Evolutionary conservation across 179 eudicot genomes (phyloP).

Genomic region (Gypsophila paniculata): DNA sequence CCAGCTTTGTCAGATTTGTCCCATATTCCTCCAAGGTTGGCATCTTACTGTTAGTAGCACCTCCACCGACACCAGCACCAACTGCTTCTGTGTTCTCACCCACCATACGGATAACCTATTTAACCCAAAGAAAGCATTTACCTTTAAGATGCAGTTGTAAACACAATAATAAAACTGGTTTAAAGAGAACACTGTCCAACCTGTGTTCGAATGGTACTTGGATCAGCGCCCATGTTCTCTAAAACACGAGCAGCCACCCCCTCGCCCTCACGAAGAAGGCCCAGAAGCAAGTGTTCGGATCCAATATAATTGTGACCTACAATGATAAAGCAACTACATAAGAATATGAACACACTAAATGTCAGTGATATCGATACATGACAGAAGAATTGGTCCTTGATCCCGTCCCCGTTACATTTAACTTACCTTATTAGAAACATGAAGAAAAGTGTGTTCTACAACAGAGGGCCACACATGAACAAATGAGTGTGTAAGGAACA

Average conservation of each 20-base stretch:
- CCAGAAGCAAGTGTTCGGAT: slow-evolving; percentile 87
- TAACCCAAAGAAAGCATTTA: neutral
- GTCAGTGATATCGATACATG: neutral
- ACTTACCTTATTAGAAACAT: no score
- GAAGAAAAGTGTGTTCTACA: no score
- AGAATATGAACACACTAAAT: no score
- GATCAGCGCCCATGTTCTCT: slow-evolving; percentile 87
- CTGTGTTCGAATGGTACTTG: slow-evolving; percentile 79
- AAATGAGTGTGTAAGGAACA: neutral
- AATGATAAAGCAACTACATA: slow-evolving; percentile 5
- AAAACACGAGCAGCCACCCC: slow-evolving; percentile 96
- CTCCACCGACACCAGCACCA: slow-evolving; percentile 90
- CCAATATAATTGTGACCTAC: slow-evolving; percentile 92
- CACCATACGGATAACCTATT: slow-evolving; percentile 80
- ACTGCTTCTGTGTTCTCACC: slow-evolving; percentile 84
- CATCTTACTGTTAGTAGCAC: slow-evolving; percentile 68
- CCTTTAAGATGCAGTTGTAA: slow-evolving; percentile 1
- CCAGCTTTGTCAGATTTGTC: slow-evolving; percentile 88
- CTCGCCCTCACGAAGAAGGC: slow-evolving; percentile 92
- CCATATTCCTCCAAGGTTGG: slow-evolving; percentile 98
- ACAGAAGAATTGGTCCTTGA: neutral
- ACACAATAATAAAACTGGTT: neutral
- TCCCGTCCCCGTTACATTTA: neutral
- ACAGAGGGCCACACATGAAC: neutral
- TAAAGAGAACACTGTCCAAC: slow-evolving; percentile 26